Evolutionary conservation across 2,329 filamentous ascomycete genomes (phyloP).

Genomic region (Calonectria hawksworthii): DNA sequence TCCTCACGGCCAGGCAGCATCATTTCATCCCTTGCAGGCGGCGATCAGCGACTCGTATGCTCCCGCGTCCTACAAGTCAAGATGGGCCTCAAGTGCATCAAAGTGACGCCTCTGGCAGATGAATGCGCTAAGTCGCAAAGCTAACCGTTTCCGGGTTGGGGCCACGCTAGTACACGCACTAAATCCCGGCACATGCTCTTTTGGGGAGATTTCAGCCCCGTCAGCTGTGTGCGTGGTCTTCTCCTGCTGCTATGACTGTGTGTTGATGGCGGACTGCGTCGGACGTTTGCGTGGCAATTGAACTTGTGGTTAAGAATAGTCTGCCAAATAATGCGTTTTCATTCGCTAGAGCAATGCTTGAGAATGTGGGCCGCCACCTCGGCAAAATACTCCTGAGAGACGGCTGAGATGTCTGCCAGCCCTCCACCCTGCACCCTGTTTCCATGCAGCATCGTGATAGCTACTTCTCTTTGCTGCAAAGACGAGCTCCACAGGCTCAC

Average conservation of each 20-base stretch:
- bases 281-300: slow-evolving; percentile 3
- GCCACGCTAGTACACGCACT: background rate
- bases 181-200: background rate
- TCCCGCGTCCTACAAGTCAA: background rate
- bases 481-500: slow-evolving; percentile 35
- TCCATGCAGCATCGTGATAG: slow-evolving; percentile 20
- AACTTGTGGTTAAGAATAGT: no score
- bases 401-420: slow-evolving; percentile 30
- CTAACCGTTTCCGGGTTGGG: slow-evolving; percentile 21
- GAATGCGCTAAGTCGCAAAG: slow-evolving; percentile 27
- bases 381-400: slow-evolving; percentile 36
- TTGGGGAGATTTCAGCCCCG: background rate
- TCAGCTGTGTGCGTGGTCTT: background rate
- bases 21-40: background rate
- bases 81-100: background rate
- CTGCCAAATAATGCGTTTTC: background rate
- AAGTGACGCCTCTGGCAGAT: background rate
- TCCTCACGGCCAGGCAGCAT: background rate
- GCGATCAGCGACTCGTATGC: background rate
- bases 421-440: slow-evolving; percentile 29
- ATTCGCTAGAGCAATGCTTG: slow-evolving; percentile 20
- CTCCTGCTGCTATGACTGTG: background rate
- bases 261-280: background rate
- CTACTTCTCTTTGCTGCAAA: slow-evolving; percentile 23
- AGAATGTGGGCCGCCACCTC: slow-evolving; percentile 34